phyloP scores from a whole-genome alignment of 1,284 basidiomycete species.

The Tylopilus orsonianus region DNA sequence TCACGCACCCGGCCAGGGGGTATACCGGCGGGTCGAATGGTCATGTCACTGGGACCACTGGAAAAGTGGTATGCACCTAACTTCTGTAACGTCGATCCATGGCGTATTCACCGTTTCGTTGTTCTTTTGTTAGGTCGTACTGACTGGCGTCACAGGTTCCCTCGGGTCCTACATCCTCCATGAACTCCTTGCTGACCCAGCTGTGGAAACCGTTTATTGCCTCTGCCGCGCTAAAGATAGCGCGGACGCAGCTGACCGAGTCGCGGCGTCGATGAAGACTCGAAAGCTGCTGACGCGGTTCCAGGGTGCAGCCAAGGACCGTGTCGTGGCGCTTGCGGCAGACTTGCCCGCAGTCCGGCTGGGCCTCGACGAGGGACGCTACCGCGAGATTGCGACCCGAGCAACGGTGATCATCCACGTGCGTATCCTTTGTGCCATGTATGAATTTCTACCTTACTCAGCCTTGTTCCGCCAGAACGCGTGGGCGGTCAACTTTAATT shows the following conservation, averaged over 20 bases:
- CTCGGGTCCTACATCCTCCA: conserved; percentile 60
- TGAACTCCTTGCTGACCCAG: conserved; percentile 39
- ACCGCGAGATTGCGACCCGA: conserved; percentile 36
- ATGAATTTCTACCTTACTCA: background rate
- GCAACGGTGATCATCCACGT: conserved; percentile 53
- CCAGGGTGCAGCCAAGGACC: conserved; percentile 19
- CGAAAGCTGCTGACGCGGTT: conserved; percentile 27
- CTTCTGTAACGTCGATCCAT: background rate
- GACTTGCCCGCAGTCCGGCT: conserved; percentile 42
- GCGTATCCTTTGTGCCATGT: conserved; percentile 12
- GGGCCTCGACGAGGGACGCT: conserved; percentile 40
- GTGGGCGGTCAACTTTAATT: conserved; percentile 50
- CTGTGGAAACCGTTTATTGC: conserved; percentile 48
- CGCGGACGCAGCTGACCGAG: conserved; percentile 37
- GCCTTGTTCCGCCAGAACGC: conserved; percentile 36
- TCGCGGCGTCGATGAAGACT: conserved; percentile 36
- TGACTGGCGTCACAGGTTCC: conserved; percentile 63
- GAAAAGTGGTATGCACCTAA: conserved; percentile 20
- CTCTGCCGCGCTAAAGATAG: conserved; percentile 50
- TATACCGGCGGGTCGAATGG: background rate
- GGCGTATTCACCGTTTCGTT: background rate
- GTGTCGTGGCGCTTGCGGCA: conserved; percentile 43
- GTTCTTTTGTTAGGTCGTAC: conserved; percentile 32
- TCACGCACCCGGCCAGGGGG: conserved; percentile 4
- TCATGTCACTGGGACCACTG: background rate